Evolutionary conservation across 1,284 basidiomycete species (phyloP), one percentile per base, ranked within the genome.

Genomic region (Apiotrichum domesticum): DNA sequence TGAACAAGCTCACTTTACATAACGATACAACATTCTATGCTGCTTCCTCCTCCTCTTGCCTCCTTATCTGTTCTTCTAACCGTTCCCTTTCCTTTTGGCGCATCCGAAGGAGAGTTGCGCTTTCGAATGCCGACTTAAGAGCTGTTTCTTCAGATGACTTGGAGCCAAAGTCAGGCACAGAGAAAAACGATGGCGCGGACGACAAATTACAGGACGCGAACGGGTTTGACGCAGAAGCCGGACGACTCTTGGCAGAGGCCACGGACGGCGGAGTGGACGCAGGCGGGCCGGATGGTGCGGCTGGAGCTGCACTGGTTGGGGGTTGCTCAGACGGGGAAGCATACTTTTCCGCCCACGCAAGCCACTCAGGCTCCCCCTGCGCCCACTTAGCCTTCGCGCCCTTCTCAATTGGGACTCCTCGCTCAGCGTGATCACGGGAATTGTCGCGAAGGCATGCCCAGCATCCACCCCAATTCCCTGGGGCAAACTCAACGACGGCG

Each of bases 51-150:
- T 68, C 74, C 52, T 75, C 73, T 45, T 71, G 55, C 43, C 58
- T 58, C 40, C 70, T 39, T 32, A 90, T 88, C 74, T 91, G 86
- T 61, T 83, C 80, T 65, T 88, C 89, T 35, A 91, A 69, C 46
- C 85, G 79, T 57, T 70, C 64, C 51, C 68, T 55, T 60, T 85
- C 87, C 51, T 61, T 58, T 69, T 91, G 87, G 35, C 89, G 80
- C 74, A 92, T 81, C 6, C 87, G 82, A 79, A 92, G 83, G 43
- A 93, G 79, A 2, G 88, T 91, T 54, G 90, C 73, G 13, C 86
- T 85, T 74, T 92, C 90, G 56, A 85, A 90, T 65, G 91, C 87
- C 1, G 43, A 35, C 5, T 46, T 40, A n/a, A 53, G 29, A 21
- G 87, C 66, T 0, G 82, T 84, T 21, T 64, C 62, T 53, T 66